Evolutionary conservation across 768 basidiomycete species (phyloP).

Genomic region (Podaxis sp.): DNA sequence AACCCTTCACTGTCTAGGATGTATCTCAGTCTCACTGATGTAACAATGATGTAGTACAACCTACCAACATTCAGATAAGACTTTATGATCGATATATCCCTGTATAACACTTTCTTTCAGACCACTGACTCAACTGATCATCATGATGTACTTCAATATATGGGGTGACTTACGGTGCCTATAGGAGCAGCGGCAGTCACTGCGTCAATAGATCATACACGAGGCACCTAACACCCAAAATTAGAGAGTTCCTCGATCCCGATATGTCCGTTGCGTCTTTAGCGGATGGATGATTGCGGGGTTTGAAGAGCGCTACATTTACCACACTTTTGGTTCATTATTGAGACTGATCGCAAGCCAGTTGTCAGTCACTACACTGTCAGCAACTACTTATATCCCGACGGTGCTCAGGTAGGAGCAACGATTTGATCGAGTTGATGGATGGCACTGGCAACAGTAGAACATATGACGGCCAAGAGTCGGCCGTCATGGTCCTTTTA

Average conservation of each 20-base stretch:
- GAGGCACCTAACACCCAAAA: not conserved
- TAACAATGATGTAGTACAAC: not conserved
- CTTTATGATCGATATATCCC: conserved; percentile 8
- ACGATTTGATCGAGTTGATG: too few relatives aligned
- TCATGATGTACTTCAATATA: not conserved
- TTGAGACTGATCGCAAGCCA: not conserved
- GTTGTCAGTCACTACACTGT: too few relatives aligned
- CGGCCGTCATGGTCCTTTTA: too few relatives aligned
- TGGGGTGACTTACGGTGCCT: not conserved
- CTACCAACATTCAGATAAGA: not conserved
- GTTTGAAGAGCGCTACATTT: not conserved
- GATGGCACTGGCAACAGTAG: too few relatives aligned
- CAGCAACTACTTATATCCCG: too few relatives aligned
- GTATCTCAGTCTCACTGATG: not conserved
- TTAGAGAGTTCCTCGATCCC: not conserved
- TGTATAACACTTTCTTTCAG: conserved; percentile 1
- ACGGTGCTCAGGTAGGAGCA: too few relatives aligned
- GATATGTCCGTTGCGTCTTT: conserved; percentile 13
- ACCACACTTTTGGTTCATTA: not conserved
- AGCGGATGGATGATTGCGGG: not conserved
- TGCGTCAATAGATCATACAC: not conserved
- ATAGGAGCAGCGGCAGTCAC: not conserved
- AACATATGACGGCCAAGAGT: too few relatives aligned
- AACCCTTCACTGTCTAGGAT: not conserved
- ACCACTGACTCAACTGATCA: not conserved